Percentiles rank a stretch among this genome's conserved stretches.
phyloP scores from a whole-genome alignment of 495 filamentous ascomycete genomes.

The Talaromyces borbonicus region DNA sequence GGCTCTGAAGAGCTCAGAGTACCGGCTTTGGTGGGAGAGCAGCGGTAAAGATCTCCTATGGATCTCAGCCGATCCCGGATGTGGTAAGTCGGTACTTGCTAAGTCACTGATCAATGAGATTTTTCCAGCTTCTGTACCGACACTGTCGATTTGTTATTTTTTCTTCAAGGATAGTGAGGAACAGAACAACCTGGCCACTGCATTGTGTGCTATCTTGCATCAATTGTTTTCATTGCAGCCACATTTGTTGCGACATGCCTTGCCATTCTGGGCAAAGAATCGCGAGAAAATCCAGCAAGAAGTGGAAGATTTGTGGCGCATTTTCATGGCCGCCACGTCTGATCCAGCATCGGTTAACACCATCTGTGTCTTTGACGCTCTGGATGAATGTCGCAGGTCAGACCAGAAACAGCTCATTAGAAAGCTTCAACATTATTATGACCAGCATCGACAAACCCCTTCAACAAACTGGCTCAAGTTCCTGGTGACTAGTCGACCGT shows the following conservation, averaged over 20 bases:
- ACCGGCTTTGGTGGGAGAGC: slow-evolving; percentile 13
- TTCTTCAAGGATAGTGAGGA: slow-evolving; percentile 24
- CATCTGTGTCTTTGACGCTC: slow-evolving; percentile 30
- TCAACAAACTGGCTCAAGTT: slow-evolving; percentile 14
- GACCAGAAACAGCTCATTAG: slow-evolving; percentile 13
- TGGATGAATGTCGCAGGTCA: slow-evolving; percentile 28
- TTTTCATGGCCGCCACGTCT: slow-evolving; percentile 10
- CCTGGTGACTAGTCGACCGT: slow-evolving; percentile 24
- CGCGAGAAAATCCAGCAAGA: slow-evolving; percentile 10
- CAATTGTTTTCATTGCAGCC: slow-evolving; percentile 19
- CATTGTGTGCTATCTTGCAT: slow-evolving; percentile 25
- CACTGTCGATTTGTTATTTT: slow-evolving; percentile 19
- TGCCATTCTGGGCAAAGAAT: slow-evolving; percentile 9
- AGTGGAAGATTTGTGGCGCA: slow-evolving; percentile 18
- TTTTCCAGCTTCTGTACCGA: slow-evolving; percentile 6
- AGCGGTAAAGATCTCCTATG: slow-evolving; percentile 16
- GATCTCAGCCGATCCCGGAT: slow-evolving; percentile 33
- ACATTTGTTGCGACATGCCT: slow-evolving; percentile 15
- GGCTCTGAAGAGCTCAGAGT: slow-evolving; percentile 19
- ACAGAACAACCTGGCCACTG: slow-evolving; percentile 16
- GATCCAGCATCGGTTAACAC: slow-evolving; percentile 15
- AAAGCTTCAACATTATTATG: slow-evolving; percentile 15
- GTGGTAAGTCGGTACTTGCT: slow-evolving; percentile 31
- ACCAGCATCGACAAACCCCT: not conserved
- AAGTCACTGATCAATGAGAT: slow-evolving; percentile 22